Evolutionary conservation across 2,329 filamentous ascomycete genomes (phyloP).

Genomic region (Colletotrichum musae): DNA sequence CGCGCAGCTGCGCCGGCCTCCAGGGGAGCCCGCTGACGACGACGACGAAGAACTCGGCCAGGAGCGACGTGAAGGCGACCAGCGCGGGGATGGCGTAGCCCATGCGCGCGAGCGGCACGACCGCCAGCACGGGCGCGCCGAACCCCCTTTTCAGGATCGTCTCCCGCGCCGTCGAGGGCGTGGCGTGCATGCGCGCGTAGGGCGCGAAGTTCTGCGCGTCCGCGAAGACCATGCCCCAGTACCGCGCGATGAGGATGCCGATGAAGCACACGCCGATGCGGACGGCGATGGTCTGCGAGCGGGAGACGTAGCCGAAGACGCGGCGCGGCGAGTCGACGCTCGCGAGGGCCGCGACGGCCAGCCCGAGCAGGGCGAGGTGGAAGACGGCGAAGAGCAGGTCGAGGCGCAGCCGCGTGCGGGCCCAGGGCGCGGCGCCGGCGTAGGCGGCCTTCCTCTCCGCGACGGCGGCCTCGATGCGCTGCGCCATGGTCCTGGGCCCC

Average conservation of each 20-base stretch:
- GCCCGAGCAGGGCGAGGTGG: constrained; percentile 43
- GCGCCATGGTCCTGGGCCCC: not conserved
- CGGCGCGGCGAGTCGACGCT: constrained; percentile 42
- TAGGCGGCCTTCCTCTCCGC: constrained; percentile 7
- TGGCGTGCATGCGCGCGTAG: constrained; percentile 41
- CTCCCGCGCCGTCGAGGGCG: constrained; percentile 35
- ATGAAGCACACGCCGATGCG: constrained; percentile 43
- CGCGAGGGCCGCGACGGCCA: constrained; percentile 41
- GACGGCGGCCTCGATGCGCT: constrained; percentile 15
- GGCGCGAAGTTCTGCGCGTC: constrained; percentile 45
- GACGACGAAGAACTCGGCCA: constrained; percentile 45
- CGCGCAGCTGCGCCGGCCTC: constrained; percentile 44
- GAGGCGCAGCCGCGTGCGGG: constrained; percentile 36
- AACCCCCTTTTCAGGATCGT: constrained; percentile 42
- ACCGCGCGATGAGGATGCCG: constrained; percentile 41
- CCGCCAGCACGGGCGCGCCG: constrained; percentile 40
- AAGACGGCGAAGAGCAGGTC: constrained; percentile 41
- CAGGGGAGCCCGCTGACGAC: constrained; percentile 44
- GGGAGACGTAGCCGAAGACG: constrained; percentile 39
- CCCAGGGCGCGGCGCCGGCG: constrained; percentile 21
- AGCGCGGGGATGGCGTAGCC: constrained; percentile 41
- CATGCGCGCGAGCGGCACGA: constrained; percentile 41
- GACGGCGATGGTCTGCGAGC: constrained; percentile 36
- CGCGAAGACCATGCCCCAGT: constrained; percentile 44
- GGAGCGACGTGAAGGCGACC: constrained; percentile 42